phyloP scores from a whole-genome alignment of 2,329 filamentous ascomycete species.

The Pseudogymnoascus sp. region DNA sequence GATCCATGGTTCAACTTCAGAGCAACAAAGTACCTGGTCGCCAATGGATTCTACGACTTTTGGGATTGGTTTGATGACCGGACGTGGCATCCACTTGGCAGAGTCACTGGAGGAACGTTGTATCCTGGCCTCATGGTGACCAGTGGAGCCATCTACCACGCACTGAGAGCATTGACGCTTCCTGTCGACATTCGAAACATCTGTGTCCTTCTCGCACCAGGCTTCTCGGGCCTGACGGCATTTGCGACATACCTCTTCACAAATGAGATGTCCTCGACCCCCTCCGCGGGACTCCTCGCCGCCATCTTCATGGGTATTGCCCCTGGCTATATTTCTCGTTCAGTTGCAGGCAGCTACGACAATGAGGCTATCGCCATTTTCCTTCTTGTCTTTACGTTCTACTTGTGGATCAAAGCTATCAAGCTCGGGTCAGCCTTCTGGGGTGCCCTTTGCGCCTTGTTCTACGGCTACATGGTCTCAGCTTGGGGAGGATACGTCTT shows the following conservation, averaged over 20 bases:
- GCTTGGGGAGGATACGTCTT: constrained; percentile 99
- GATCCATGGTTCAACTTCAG: constrained; percentile 99
- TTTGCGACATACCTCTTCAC: constrained; percentile 91
- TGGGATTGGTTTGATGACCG: constrained; percentile 99
- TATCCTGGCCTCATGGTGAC: constrained; percentile 99
- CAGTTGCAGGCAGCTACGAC: constrained; percentile 96
- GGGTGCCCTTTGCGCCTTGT: constrained; percentile 88
- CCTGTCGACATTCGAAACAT: constrained; percentile 98
- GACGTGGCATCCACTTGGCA: constrained; percentile 98
- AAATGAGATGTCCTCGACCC: constrained; percentile 92
- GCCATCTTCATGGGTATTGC: constrained; percentile 96
- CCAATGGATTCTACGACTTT: constrained; percentile 96
- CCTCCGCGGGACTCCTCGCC: constrained; percentile 88
- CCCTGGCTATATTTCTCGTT: constrained; percentile 95
- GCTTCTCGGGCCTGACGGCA: constrained; percentile 87
- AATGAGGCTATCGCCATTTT: constrained; percentile 99
- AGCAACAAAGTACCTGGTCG: constrained; percentile 93
- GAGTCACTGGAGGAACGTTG: constrained; percentile 96
- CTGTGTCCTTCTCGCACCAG: constrained; percentile 91
- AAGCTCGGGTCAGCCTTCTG: constrained; percentile 96
- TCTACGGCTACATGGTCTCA: constrained; percentile 99
- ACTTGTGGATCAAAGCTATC: constrained; percentile 96
- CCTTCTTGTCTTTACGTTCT: constrained; percentile 96
- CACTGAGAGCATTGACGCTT: constrained; percentile 78
- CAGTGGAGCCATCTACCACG: constrained; percentile 92